Base-by-base conservation (phyloP, 495 filamentous ascomycete species). In the Chaetomium tenue region DNA sequence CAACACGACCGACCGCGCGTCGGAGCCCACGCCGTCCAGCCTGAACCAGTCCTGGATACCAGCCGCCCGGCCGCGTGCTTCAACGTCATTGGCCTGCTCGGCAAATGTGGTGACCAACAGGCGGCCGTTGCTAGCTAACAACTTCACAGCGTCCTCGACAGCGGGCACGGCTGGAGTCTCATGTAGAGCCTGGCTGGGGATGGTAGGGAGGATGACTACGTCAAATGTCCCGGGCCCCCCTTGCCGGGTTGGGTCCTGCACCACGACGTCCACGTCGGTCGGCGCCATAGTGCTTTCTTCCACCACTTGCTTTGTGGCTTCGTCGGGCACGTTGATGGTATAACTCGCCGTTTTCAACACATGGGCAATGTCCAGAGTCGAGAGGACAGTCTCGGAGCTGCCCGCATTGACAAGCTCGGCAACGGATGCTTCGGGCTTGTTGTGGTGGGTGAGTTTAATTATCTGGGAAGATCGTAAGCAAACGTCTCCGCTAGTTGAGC, bases 291-390 rank as follows among this genome's bases (percentile, higher is more conserved):
- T 3, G 20, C 23, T n/a, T 20, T 11, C 18, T 23, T 11, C 20
- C 46, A 50, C 46, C 0, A 20, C 46, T 9, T 50, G 3, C 18
- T 23, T 11, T 8, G 46, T 50, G 16, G 46, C 8, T n/a, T 50
- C 46, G 18, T 50, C 46, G 46, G 46, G 46, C n/a, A 50, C 46
- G 46, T 50, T 7, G 18, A 50, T 23, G 46, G 46, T 50, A n/a
- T 50, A 50, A 6, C n/a, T 50, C 5, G 46, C 46, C 8, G 46
- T 50, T 50, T 23, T 22, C 3, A 50, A n/a, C 2, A 20, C 46
- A 5, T 23, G n/a, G 46, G 46, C 3, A 23, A 50, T 12, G 46
- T 22, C n/a, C 5, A 50, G 46, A 20, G 46, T 50, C 12, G 46
- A n/a, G n/a, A 20, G 46, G 5, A 50, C 4, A 22, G 46, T n/a